These are phyloP conservation scores for Paecilomyces sp. DNA, from an alignment of 2,329 filamentous ascomycete genomes.

Conservation along the genomic window DNA sequence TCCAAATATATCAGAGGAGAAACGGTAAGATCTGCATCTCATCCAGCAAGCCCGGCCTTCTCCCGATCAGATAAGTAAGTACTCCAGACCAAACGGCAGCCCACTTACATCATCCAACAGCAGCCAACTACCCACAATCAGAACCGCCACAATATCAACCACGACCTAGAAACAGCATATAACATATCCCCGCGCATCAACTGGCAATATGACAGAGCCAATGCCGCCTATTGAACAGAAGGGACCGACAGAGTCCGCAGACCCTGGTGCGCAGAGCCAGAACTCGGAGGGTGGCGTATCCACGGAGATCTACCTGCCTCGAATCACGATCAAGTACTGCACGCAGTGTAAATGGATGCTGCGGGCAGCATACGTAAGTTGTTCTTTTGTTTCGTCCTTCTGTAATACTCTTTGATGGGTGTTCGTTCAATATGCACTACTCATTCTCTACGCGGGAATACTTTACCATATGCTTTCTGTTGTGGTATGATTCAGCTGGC, in stretches of 20 bases:
- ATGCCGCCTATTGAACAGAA: slow-evolving; percentile 4
- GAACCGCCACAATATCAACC: not conserved
- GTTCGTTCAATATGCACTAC: not conserved
- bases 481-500: too few relatives aligned
- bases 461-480: too few relatives aligned
- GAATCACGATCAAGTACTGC: slow-evolving; percentile 84
- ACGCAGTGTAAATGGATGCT: slow-evolving; percentile 93
- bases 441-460: too few relatives aligned
- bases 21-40: not conserved
- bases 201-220: slow-evolving; percentile 7
- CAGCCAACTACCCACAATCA: not conserved
- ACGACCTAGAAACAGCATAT: not conserved
- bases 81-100: not conserved
- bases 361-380: slow-evolving; percentile 72
- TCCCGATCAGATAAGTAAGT: not conserved
- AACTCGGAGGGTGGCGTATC: slow-evolving; percentile 3
- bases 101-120: not conserved
- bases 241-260: slow-evolving; percentile 1
- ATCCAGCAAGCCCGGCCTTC: not conserved
- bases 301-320: slow-evolving; percentile 48
- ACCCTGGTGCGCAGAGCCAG: not conserved
- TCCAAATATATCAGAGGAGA: too few relatives aligned
- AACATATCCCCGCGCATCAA: not conserved
- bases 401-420: slow-evolving; percentile 1
- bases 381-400: slow-evolving; percentile 3